Evolutionary conservation across 345 rosid genomes (phyloP), one percentile per base, ranked within the genome.

Genomic region (Populus simonii): DNA sequence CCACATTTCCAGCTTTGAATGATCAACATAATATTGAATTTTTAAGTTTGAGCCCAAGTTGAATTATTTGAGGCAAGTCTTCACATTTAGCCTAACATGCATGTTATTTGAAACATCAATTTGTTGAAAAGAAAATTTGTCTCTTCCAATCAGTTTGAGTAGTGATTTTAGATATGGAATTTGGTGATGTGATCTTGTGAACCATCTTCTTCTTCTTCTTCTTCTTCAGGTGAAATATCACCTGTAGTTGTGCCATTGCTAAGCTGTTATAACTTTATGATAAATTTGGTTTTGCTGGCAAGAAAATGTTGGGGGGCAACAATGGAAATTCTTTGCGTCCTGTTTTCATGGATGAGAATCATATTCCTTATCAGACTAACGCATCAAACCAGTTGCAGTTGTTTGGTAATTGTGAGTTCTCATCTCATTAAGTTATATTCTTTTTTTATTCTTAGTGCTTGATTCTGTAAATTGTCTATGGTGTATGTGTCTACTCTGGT

Each of bases 331-430:
- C 88, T 78, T 77, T 82, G 72, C 86, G 84, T 66, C 95, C 91
- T 33, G 86, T 78, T 77, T 77, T 83, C 49, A 55, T 88, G 77
- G 90, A 88, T 59, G 90, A 90, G 74, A 87, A 84, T 77, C 88
- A 63, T 74, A 85, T 89, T 66, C 91, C 84, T 41, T 90, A 90
- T 83, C 98, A 91, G 82, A 39, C 88, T 6, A 90, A 87, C 74
- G 65, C 84, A 80, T 78, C 97, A 29, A 91, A 88, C 85, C 95
- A 91, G 81, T 90, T 90, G 74, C 94, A 91, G 80, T 82, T 92
- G 79, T 87, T 92, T 66, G 90, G 89, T 77, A 91, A 81, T 65
- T 79, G 98, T 90, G 79, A 89, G 91, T 73, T 79, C 71, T 39
- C 43, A 49, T 79, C 65, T 73, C 62, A 35, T 18, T 49, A 69